Evolutionary conservation across 495 filamentous ascomycete genomes (phyloP), one percentile per base, ranked within the genome.

Genomic region (Opeltia flavorubescens): DNA sequence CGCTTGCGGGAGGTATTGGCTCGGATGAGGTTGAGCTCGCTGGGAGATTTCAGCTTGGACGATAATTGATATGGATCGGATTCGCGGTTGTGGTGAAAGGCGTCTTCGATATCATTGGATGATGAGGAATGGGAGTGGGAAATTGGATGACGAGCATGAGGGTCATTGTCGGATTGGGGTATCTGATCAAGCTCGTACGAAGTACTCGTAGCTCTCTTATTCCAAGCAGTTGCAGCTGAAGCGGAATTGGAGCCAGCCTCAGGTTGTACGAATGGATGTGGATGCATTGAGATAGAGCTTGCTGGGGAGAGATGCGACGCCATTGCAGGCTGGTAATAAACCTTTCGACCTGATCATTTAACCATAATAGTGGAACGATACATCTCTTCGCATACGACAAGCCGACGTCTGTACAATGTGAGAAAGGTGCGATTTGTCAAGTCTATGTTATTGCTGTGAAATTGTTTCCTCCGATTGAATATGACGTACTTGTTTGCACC

Each of bases 21-120:
- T 49, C 77, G 77, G 51, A 98, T 89, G 47, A 74, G 68, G 18
- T 77, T 74, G 50, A 98, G 79, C 61, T 96, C 86, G 15, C 72
- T 73, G 12, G 78, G 65, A 29, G 83, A 72, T 65, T 95, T 98
- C 49, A 89, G 72, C 34, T 75, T 78, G 4, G 76, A 77, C 2
- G 86, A 82, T 1, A 98, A 78, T 48, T 77, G 76, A 61, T 84
- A 89, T 0, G 91, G 91, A 58, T 98, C 91, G 52, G 74, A 80
- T 36, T 71, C 73, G 15, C 52, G 55, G 27, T 70, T 79, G 60
- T 83, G 80, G 30, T 66, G 65, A 5, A 51, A 24, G 52, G 80
- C 75, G 47, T 75, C 71, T 65, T 93, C 87, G 44, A 84, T 67
- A 53, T 88, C 83, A 21, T 50, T 54, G 50, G 45, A 39, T 31